These are phyloP conservation scores for Bathelium albidoporum DNA, from an alignment of 495 filamentous ascomycete genomes.

Conservation along the genomic window DNA sequence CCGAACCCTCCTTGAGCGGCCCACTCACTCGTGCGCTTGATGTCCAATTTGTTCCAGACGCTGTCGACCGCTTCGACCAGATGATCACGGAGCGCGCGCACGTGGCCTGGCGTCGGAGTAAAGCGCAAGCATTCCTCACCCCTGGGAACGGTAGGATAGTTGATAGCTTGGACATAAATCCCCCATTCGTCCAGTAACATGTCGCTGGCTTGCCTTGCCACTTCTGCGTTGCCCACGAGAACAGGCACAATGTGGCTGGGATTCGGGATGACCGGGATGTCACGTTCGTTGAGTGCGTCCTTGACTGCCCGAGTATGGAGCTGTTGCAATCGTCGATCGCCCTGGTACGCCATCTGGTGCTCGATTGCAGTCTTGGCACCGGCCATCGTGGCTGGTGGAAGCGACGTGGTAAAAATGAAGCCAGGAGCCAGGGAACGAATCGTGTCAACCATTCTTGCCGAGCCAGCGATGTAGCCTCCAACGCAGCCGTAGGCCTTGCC, in stretches of 20 bases:
- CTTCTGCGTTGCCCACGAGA: slow-evolving; percentile 84
- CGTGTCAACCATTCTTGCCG: slow-evolving; percentile 80
- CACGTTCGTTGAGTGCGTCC: slow-evolving; percentile 56
- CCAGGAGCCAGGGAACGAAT: slow-evolving; percentile 91
- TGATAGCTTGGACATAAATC: slow-evolving; percentile 98
- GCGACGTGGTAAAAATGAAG: slow-evolving; percentile 97
- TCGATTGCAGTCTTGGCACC: slow-evolving; percentile 86
- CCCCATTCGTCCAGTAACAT: slow-evolving; percentile 74
- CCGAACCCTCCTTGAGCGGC: slow-evolving; percentile 84
- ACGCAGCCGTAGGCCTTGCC: slow-evolving; percentile 98
- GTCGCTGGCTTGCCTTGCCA: slow-evolving; percentile 86
- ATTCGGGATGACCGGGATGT: slow-evolving; percentile 98
- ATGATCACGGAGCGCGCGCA: slow-evolving; percentile 67
- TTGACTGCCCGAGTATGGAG: slow-evolving; percentile 92
- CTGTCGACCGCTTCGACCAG: slow-evolving; percentile 74
- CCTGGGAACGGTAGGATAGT: slow-evolving; percentile 94
- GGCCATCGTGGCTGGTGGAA: slow-evolving; percentile 94
- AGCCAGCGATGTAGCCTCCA: slow-evolving; percentile 93
- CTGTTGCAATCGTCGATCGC: slow-evolving; percentile 84
- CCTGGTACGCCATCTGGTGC: slow-evolving; percentile 71
- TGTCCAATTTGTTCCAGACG: slow-evolving; percentile 77
- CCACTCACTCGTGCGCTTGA: slow-evolving; percentile 90
- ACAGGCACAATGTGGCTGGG: slow-evolving; percentile 92
- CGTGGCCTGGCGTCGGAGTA: slow-evolving; percentile 90
- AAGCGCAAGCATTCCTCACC: slow-evolving; percentile 92